These are phyloP conservation scores for Syncephalastrum monosporum DNA, from an alignment of 371 early-diverging fungal species.

Conservation along the genomic window DNA sequence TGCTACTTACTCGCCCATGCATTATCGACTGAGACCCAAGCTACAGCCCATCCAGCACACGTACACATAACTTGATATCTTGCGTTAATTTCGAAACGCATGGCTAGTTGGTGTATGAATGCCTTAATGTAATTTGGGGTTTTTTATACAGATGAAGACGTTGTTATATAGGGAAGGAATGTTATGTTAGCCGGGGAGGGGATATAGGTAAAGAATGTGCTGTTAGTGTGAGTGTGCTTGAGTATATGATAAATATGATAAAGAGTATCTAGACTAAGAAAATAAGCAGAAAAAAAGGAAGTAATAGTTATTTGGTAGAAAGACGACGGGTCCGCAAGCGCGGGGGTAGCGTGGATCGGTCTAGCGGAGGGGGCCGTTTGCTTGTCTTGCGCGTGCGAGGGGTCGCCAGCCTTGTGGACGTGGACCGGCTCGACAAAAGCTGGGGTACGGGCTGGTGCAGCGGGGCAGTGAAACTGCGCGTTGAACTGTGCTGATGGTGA, in stretches of 20 bases:
- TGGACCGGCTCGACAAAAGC: slow-evolving; percentile 13
- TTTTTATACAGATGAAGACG: neutral
- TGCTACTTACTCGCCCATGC: too few species aligned
- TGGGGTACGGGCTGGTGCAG: slow-evolving; percentile 6
- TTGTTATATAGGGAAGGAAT: neutral
- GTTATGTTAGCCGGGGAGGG: neutral
- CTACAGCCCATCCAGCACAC: too few species aligned
- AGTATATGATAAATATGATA: neutral
- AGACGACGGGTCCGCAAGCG: slow-evolving; percentile 16
- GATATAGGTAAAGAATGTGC: slow-evolving; percentile 1
- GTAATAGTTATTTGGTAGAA: slow-evolving; percentile 13
- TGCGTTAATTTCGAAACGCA: too few species aligned
- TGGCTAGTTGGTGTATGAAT: neutral
- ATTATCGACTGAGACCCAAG: too few species aligned
- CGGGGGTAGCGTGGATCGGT: slow-evolving; percentile 15
- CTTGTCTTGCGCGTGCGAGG: slow-evolving; percentile 22
- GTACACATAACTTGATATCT: too few species aligned
- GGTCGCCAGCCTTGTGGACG: slow-evolving; percentile 10
- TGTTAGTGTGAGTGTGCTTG: neutral
- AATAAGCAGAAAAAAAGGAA: neutral
- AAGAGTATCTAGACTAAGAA: slow-evolving; percentile 2
- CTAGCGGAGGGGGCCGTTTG: slow-evolving; percentile 17
- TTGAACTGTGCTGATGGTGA: neutral
- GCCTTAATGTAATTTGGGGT: neutral
- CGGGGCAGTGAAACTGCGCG: slow-evolving; percentile 3